Conservation (phyloP, 2,329 filamentous ascomycete species). For the Neospermospora avenae region DNA sequence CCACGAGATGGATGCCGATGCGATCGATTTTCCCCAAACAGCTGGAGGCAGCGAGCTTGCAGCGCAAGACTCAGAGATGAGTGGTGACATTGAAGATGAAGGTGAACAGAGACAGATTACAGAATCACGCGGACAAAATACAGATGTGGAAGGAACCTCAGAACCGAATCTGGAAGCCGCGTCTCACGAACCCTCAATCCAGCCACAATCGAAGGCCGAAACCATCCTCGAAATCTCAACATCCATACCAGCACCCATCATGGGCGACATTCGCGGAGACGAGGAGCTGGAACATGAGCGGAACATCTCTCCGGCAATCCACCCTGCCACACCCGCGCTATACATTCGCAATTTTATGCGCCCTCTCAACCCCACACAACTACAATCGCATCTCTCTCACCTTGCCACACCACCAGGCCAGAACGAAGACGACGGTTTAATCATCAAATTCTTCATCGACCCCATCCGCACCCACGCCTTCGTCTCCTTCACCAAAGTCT, state of each 20-base stretch:
- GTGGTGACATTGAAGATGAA: slow-evolving; percentile 20
- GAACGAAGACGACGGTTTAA: slow-evolving; percentile 49
- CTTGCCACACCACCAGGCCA: slow-evolving; percentile 61
- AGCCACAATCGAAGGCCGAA: slow-evolving; percentile 45
- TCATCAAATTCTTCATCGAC: slow-evolving; percentile 76
- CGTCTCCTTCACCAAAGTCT: slow-evolving; percentile 64
- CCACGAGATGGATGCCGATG: slow-evolving; percentile 14
- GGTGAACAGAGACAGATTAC: background rate
- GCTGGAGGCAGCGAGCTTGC: slow-evolving; percentile 9
- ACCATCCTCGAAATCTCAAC: slow-evolving; percentile 37
- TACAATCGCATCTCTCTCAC: slow-evolving; percentile 66
- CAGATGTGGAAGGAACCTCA: background rate
- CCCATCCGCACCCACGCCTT: slow-evolving; percentile 85
- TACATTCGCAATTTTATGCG: slow-evolving; percentile 92
- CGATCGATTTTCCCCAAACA: slow-evolving; percentile 3
- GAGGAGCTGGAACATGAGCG: slow-evolving; percentile 29
- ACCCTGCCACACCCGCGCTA: slow-evolving; percentile 71
- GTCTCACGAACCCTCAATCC: slow-evolving; percentile 14
- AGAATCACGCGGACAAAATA: slow-evolving; percentile 2
- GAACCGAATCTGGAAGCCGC: background rate
- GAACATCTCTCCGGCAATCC: slow-evolving; percentile 54
- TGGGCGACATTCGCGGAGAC: slow-evolving; percentile 16
- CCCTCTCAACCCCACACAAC: slow-evolving; percentile 65
- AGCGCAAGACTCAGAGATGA: slow-evolving; percentile 21
- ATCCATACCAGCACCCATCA: slow-evolving; percentile 14